Evolutionary conservation across 352 stramenopile species (phyloP), one percentile per base, ranked within the genome.

Genomic region (Phytophthora europaea): DNA sequence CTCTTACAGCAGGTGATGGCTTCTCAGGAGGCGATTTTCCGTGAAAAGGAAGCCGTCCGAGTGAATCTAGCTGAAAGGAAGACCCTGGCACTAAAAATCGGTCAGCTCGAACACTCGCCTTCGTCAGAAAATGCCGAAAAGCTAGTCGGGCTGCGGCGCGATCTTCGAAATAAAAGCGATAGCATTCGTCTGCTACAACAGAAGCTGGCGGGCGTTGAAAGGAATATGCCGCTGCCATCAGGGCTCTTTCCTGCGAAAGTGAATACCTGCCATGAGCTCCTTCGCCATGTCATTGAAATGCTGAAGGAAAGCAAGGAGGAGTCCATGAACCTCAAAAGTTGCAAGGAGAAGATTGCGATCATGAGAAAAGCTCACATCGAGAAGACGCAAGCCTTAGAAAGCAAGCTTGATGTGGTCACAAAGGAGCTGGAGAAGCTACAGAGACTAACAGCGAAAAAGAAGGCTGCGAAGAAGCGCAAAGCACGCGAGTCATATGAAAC

Each of bases 141-240:
- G 38, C 63, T 91, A 15, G 65, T 65, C 18, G 58, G 50, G 31
- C 57, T 93, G 54, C 87, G 81, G 59, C 26, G 58, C 28, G 45
- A 77, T 23, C 61, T 94, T 36, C 69, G 71, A 23, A 65, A 75
- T 18, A 93, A 94, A 55, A 91, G 86, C 51, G 65, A 65, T 22
- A 78, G 84, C 9, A 93, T 94, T 59, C 79, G 82, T 1, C 36
- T 85, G 50, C 73, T 94, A 3, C 88, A 94, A 59, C 84, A 88
- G 47, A 90, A 90, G 47, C 64, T 94, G 4, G 64, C 75, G 3
- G 81, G 67, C 38, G 73, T 93, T 9, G 84, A 92, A 62, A 86
- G 84, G 51, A 88, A 73, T 47, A 79, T 67, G 13, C 45, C 76
- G 8, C 38, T 90, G 0, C 82, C 88, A 10, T 38, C 36, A 12